phyloP scores from a whole-genome alignment of 371 early-diverging fungal genomes.

The Chytridium lagenaria region DNA sequence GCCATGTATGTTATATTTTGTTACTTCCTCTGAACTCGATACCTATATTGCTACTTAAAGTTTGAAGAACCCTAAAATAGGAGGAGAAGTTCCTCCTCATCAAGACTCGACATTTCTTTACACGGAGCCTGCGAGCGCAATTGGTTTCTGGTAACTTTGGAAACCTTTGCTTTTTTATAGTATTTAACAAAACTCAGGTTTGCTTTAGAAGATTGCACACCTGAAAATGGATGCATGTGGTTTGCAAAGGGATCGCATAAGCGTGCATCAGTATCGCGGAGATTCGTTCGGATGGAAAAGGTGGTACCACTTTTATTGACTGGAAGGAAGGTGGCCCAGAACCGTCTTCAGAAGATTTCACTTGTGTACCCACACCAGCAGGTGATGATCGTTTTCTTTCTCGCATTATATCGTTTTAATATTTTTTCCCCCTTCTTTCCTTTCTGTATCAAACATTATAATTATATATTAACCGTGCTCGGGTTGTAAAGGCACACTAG shows the following conservation, averaged over 20 bases:
- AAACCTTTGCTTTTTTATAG: conserved; percentile 82
- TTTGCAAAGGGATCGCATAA: conserved; percentile 90
- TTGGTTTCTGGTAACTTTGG: conserved; percentile 86
- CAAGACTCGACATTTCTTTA: conserved; percentile 91
- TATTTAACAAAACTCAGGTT: conserved; percentile 71
- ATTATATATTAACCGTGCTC: too few relatives aligned
- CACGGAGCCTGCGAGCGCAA: conserved; percentile 82
- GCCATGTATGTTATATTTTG: conserved; percentile 71
- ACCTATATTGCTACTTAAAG: neutral
- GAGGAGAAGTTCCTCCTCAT: conserved; percentile 66
- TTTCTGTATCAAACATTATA: neutral
- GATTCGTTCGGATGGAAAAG: conserved; percentile 78
- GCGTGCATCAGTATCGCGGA: conserved; percentile 69
- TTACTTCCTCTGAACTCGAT: neutral
- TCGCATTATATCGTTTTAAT: neutral
- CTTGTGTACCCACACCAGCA: conserved; percentile 47
- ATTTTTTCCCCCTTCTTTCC: too few relatives aligned
- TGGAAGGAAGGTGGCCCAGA: conserved; percentile 23
- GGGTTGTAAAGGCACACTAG: conserved; percentile 77
- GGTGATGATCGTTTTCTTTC: conserved; percentile 12
- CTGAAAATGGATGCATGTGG: conserved; percentile 85
- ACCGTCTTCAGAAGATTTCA: conserved; percentile 44
- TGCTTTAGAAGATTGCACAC: conserved; percentile 91
- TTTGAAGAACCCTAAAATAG: conserved; percentile 74
- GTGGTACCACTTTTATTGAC: conserved; percentile 49